Evolutionary conservation across 441 rosid species (phyloP).

Genomic region (Pelargonium fulgidum): DNA sequence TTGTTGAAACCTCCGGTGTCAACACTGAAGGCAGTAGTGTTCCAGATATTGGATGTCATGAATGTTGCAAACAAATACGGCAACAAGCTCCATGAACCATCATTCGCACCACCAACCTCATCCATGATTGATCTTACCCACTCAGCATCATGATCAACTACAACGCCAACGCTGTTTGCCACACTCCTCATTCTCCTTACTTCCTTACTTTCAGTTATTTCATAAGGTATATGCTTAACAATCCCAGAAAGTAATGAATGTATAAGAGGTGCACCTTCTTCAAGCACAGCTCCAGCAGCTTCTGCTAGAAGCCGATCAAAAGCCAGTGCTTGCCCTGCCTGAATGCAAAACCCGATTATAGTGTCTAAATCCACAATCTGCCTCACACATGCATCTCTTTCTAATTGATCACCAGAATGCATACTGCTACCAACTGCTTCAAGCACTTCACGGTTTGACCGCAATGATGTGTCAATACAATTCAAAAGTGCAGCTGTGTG

Average conservation of each 20-base stretch:
- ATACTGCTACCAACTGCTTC: constrained; percentile 86
- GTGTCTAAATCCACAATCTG: constrained; percentile 96
- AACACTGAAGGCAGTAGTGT: constrained; percentile 78
- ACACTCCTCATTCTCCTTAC: constrained; percentile 73
- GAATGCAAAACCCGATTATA: constrained; percentile 81
- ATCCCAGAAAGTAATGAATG: constrained; percentile 71
- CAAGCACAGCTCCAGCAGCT: constrained; percentile 87
- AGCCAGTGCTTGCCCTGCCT: constrained; percentile 97
- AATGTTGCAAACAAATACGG: constrained; percentile 87
- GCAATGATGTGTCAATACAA: constrained; percentile 87
- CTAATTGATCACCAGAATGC: constrained; percentile 92
- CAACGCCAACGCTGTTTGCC: constrained; percentile 54
- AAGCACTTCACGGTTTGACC: constrained; percentile 77
- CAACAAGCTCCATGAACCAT: constrained; percentile 88
- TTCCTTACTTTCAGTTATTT: constrained; percentile 79
- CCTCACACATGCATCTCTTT: constrained; percentile 65
- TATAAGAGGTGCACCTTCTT: constrained; percentile 78
- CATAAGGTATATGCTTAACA: constrained; percentile 75
- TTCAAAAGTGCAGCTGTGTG: constrained; percentile 92
- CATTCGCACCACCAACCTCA: constrained; percentile 90
- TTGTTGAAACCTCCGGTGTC: constrained; percentile 96
- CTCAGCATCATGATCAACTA: constrained; percentile 82
- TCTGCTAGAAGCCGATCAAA: constrained; percentile 88
- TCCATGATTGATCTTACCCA: constrained; percentile 88
- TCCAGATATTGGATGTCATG: constrained; percentile 90